Evolutionary conservation across 73 alveolate genomes (phyloP).

Genomic region (Effrenium voratum): DNA sequence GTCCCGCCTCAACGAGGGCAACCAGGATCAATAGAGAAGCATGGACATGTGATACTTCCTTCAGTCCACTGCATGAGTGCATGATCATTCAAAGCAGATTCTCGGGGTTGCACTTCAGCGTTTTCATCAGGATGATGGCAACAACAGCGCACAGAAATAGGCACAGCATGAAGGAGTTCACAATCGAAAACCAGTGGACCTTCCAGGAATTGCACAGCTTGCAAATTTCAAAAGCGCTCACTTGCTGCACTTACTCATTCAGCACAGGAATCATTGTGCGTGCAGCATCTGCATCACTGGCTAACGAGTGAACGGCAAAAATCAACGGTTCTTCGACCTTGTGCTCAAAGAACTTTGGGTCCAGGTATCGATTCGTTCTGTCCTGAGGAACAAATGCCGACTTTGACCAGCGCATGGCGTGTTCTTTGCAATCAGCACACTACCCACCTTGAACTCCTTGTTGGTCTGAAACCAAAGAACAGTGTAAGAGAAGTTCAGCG

Average conservation of each 20-base stretch:
- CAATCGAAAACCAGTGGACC: constrained; percentile 95
- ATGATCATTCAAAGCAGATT: not conserved
- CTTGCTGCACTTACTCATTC: too few relatives aligned
- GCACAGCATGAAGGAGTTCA: constrained; percentile 94
- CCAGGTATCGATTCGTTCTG: constrained; percentile 94
- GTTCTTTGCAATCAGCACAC: not conserved
- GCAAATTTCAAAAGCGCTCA: too few relatives aligned
- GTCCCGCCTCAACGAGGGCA: constrained; percentile 53
- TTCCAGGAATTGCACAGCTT: not conserved
- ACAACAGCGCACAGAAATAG: constrained; percentile 94
- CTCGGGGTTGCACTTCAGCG: constrained; percentile 58
- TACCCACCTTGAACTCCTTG: constrained; percentile 73
- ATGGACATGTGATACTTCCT: too few relatives aligned
- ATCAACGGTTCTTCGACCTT: too few relatives aligned
- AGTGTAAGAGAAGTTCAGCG: constrained; percentile 87
- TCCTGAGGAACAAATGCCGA: constrained; percentile 24
- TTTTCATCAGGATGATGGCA: constrained; percentile 91
- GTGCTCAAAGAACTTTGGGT: constrained; percentile 95
- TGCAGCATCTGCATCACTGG: too few relatives aligned
- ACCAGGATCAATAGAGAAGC: too few relatives aligned
- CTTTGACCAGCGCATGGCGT: not conserved
- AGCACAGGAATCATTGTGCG: too few relatives aligned
- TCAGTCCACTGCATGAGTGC: too few relatives aligned
- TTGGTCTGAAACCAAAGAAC: constrained; percentile 89
- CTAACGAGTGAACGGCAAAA: too few relatives aligned